Evolutionary conservation across 2,329 filamentous ascomycete species (phyloP), one percentile per base, ranked within the genome.

Genomic region (Pezicula rhizophila): DNA sequence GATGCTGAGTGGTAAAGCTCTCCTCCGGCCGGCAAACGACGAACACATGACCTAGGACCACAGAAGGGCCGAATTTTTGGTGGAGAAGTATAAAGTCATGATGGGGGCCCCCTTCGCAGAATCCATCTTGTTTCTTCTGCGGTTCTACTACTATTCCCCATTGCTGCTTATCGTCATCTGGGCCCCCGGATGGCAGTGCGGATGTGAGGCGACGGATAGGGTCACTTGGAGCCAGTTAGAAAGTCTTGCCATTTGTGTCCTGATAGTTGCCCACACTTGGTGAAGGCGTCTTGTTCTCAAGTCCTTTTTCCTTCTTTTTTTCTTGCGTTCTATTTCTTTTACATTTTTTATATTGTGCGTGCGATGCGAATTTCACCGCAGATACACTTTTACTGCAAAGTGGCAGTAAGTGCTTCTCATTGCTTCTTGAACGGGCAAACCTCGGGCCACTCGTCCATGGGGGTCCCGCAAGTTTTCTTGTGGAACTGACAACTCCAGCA

Each of bases 1-100:
- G 28, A 10, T 12, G 11, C 11, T 31, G 28, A 31, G 12, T 10
- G 28, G 28, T 12, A 10, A 31, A 10, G 28, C 28, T 10, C 5
- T 31, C 28, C 8, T 31, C 28, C 11, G 28, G 8, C 28, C 23
- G 23, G 23, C 3, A 31, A 2, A 10, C 11, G 8, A 31, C 28
- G 8, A 31, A 12, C 28, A 31, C 28, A 10, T 31, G 28, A 31
- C 28, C 28, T 2, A 31, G 28, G 28, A 10, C 28, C 28, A 31
- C 28, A 31, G 28, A 31, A 31, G 28, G 28, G 11, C 28, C 28
- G 28, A 31, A 4, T 31, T 31, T 31, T 31, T 12, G 28, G 38
- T 40, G 38, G 38, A 18, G 38, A 40, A 40, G 15, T 40, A 40
- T 40, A 40, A 38, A 40, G 38, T 40, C 23, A 40, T 40, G 38